Conservation (phyloP, 306 rosid genomes). For the Carpinus fangiana region DNA sequence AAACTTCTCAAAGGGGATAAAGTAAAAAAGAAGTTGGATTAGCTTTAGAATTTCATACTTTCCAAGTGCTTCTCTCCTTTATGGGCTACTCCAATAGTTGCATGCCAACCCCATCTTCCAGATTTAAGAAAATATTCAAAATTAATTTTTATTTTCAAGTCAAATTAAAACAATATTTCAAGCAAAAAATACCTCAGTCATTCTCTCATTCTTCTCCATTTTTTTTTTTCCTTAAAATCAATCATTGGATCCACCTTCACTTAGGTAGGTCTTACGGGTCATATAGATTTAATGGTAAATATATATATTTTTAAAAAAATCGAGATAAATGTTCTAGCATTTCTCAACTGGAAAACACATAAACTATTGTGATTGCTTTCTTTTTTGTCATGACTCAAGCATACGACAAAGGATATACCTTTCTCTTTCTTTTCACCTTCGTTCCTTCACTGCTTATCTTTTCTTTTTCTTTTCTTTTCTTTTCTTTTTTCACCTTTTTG, state of each 20-base stretch:
- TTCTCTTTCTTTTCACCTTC: slow-evolving; percentile 10
- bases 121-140: not conserved
- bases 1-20: not conserved
- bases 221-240: too few species aligned
- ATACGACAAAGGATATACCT: not conserved
- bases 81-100: not conserved
- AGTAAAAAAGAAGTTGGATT: not conserved
- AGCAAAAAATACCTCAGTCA: too few species aligned
- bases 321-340: too few species aligned
- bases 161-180: too few species aligned
- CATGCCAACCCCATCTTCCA: slow-evolving; percentile 5
- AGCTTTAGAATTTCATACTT: not conserved
- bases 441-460: slow-evolving; percentile 7
- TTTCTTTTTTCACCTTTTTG: slow-evolving; percentile 3
- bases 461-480: slow-evolving; percentile 11
- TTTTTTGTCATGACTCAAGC: not conserved
- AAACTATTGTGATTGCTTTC: too few species aligned
- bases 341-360: too few species aligned
- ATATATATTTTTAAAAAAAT: too few species aligned
- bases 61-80: not conserved
- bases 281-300: too few species aligned
- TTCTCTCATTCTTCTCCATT: too few species aligned
- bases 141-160: too few species aligned
- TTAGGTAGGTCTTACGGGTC: too few species aligned
- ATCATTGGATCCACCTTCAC: too few species aligned